phyloP scores from a whole-genome alignment of 768 basidiomycete genomes.

The Leucosporidium scottii region DNA sequence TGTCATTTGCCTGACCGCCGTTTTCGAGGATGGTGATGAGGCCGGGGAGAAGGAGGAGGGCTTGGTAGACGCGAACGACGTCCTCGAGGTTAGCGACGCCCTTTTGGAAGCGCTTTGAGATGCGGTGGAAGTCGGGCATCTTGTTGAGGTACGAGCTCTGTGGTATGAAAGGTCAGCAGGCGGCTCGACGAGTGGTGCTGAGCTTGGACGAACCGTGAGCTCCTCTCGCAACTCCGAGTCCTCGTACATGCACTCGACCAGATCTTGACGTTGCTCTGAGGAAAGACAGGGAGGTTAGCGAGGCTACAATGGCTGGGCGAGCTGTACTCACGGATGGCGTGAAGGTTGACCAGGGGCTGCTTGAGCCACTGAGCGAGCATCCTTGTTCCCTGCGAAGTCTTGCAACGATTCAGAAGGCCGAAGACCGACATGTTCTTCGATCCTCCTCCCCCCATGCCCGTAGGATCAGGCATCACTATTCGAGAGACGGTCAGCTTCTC shows the following conservation, averaged over 20 bases:
- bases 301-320: no score
- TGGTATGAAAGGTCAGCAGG: not conserved
- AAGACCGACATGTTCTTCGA: constrained; percentile 80
- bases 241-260: constrained; percentile 80
- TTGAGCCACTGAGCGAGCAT: constrained; percentile 87
- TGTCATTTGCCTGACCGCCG: constrained; percentile 47
- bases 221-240: constrained; percentile 63
- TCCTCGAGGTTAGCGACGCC: constrained; percentile 79
- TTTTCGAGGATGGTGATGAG: constrained; percentile 60
- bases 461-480: constrained; percentile 31
- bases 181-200: not conserved
- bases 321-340: constrained; percentile 69
- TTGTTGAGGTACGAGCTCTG: constrained; percentile 79
- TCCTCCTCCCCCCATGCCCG: constrained; percentile 49
- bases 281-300: not conserved
- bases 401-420: constrained; percentile 87
- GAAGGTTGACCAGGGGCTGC: constrained; percentile 86
- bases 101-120: constrained; percentile 86
- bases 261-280: constrained; percentile 71
- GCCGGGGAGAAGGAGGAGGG: constrained; percentile 71
- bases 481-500: not conserved
- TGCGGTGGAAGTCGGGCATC: constrained; percentile 89
- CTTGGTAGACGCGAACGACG: constrained; percentile 92
- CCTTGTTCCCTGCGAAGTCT: constrained; percentile 87
- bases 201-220: constrained; percentile 55